Evolutionary conservation across 2,329 filamentous ascomycete species (phyloP).

Genomic region (Polychaeton citri): DNA sequence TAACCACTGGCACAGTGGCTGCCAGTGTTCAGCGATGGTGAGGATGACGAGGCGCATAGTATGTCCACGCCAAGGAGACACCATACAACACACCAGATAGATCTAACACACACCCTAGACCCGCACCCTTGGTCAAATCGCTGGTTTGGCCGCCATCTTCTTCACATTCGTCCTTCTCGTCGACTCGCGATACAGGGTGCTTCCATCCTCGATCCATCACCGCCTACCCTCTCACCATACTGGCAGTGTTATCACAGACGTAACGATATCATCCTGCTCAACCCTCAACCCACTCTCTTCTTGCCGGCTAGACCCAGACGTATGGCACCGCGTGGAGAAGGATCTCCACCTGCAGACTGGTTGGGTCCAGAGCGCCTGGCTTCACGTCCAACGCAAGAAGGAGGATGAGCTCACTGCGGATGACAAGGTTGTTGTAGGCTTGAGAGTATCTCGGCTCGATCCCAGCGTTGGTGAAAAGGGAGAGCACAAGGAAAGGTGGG

Average conservation of each 20-base stretch:
- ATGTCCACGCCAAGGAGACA: neutral
- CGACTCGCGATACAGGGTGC: slow-evolving; percentile 76
- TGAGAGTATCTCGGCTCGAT: slow-evolving; percentile 60
- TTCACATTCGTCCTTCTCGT: slow-evolving; percentile 66
- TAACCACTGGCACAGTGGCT: neutral
- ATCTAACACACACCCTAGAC: slow-evolving; percentile 19
- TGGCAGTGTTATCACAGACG: slow-evolving; percentile 73
- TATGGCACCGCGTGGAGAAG: slow-evolving; percentile 80
- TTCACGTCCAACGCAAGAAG: slow-evolving; percentile 71
- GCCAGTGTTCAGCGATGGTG: neutral
- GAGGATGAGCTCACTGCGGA: slow-evolving; percentile 66
- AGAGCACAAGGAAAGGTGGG: slow-evolving; percentile 55
- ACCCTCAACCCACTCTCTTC: slow-evolving; percentile 48
- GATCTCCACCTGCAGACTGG: slow-evolving; percentile 68
- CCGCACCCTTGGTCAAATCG: slow-evolving; percentile 61
- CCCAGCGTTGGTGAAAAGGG: slow-evolving; percentile 47
- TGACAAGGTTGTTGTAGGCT: slow-evolving; percentile 68
- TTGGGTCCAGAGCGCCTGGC: slow-evolving; percentile 63
- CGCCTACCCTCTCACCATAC: slow-evolving; percentile 77
- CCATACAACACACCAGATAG: neutral
- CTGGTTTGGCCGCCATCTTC: slow-evolving; percentile 46
- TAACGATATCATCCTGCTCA: slow-evolving; percentile 66
- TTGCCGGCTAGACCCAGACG: slow-evolving; percentile 57
- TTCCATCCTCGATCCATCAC: slow-evolving; percentile 73
- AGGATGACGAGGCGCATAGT: slow-evolving; percentile 1